Evolutionary conservation across 441 rosid species (phyloP), one percentile per base, ranked within the genome.

Genomic region (Corymbia citriodora): DNA sequence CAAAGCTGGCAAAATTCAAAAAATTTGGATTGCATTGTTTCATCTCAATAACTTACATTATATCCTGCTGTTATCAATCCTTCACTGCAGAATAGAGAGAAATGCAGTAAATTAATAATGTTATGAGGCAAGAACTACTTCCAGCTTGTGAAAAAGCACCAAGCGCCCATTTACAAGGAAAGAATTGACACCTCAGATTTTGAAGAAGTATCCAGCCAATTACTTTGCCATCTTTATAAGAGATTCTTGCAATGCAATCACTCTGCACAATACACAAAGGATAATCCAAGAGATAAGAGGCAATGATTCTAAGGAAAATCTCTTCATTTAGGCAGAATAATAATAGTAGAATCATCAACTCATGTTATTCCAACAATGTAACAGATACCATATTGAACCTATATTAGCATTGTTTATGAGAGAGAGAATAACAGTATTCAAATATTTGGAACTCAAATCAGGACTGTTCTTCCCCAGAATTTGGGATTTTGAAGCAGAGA

Each of bases 241-340:
- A 98, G 91, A 97, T 97, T 95, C 99, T 96, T 36, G 97, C 99
- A 91, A 98, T 96, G 94, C 99, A 97, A 90, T 97, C 98, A 86
- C 98, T 95, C 99, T 98, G 93, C 91, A 93, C 40, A 54, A 83
- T 31, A 53, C 89, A 25, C 33, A 88, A 72, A 74, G 29, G 87
- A 81, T 59, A 65, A 87, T 53, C n/a, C 23, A 61, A 90, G 45
- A 79, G 63, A 27, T 55, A 17, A 14, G 18, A 68, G 19, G 83
- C 87, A 40, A 54, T 23, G 85, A 1, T 79, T 79, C 1, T 14
- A 45, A 90, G 89, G 45, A 87, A 50, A 25, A 74, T 53, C 52
- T 68, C 92, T 27, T 59, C 49, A 59, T 54, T 87, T 59, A 57
- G 88, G 65, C n/a, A 7, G 10, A 79, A 25, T 45, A 18, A 79